phyloP scores from a whole-genome alignment of 1,284 basidiomycete genomes.

The Trichosporon coremiiforme region DNA sequence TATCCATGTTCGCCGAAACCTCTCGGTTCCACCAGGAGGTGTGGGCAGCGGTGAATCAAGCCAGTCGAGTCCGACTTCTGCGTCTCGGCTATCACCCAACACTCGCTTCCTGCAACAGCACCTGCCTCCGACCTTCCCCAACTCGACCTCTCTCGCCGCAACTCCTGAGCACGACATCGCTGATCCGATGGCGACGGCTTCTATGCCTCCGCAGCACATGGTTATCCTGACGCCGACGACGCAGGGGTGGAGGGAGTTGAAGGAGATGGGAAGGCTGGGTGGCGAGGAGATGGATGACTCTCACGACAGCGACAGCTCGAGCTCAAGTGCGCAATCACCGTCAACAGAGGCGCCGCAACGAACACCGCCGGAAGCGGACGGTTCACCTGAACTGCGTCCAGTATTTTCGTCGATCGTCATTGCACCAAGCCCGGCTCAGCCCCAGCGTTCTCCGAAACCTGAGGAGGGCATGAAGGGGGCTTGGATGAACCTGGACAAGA shows the following conservation, averaged over 20 bases:
- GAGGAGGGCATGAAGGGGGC: constrained; percentile 17
- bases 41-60: constrained; percentile 22
- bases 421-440: constrained; percentile 17
- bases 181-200: background rate
- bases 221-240: constrained; percentile 58
- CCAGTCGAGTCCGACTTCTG: constrained; percentile 30
- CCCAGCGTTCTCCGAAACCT: constrained; percentile 12
- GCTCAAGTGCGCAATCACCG: constrained; percentile 14
- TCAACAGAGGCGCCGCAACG: constrained; percentile 4
- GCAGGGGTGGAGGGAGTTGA: constrained; percentile 55
- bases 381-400: constrained; percentile 5
- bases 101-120: constrained; percentile 51
- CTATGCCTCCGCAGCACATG: constrained; percentile 31
- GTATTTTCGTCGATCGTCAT: constrained; percentile 22
- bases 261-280: constrained; percentile 34
- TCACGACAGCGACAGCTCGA: constrained; percentile 28
- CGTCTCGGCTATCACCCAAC: constrained; percentile 47
- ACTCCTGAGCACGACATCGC: constrained; percentile 12
- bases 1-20: constrained; percentile 34
- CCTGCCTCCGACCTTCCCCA: constrained; percentile 49
- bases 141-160: background rate
- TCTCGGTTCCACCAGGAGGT: constrained; percentile 35
- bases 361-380: background rate
- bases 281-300: constrained; percentile 26
- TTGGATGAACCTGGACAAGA: constrained; percentile 16